Evolutionary conservation across 768 basidiomycete species (phyloP), one percentile per base, ranked within the genome.

Genomic region (Tricholoma sp.): DNA sequence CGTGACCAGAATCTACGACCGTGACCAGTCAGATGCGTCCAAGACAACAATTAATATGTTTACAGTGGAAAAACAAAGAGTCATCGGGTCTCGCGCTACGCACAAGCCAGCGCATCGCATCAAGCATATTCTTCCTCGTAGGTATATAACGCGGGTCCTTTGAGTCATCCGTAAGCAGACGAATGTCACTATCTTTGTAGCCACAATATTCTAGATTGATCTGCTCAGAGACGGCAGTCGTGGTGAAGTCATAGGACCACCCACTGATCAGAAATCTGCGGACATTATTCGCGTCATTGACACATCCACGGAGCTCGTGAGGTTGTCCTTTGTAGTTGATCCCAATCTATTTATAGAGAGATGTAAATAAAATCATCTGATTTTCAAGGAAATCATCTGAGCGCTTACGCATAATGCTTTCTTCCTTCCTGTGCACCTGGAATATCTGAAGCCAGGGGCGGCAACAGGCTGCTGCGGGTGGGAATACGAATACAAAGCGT

Each of bases 1-100:
- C 96, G 63, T 98, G 95, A 0, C 95, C 96, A 1, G 94, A 96
- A 71, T 92, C 89, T 90, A 53, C 7, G 18, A 6, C 6, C 6
- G 34, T 7, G 12, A 41, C 24, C 17, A 61, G 49, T 4, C 51
- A 6, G 33, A 15, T 8, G 15, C 28, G 4, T 4, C 10, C 42
- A 17, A 4, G 31, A 44, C 12, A 29, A 15, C 28, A 11, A 17
- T 18, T 20, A 15, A 42, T 15, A 28, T 39, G 66, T 78, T 54
- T 66, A 80, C 85, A 91, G 60, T 91, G 90, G 63, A 91, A 85
- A 67, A 91, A 90, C 2, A 91, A 71, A 2, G 89, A 84, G 67
- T 91, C 89, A 54, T 90, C 80, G 1, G 80, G 75, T 41, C 72
- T 74, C 1, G 91, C 93, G 54, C 78, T 82, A 12, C 75, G 71